Evolutionary conservation across 306 rosid genomes (phyloP).

Genomic region (Neltuma alba): DNA sequence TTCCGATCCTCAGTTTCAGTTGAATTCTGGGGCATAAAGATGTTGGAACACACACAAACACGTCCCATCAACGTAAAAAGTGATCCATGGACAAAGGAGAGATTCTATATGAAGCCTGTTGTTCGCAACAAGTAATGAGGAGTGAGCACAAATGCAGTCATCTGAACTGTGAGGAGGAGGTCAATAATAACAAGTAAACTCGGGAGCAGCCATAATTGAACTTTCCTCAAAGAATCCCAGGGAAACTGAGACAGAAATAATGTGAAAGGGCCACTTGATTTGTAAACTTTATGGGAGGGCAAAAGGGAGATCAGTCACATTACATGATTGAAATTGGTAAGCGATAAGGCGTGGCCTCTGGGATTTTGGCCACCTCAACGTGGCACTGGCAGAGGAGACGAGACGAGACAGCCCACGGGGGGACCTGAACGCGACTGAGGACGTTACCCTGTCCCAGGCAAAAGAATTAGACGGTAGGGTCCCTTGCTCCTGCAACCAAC

Average conservation of each 20-base stretch:
- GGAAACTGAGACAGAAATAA: constrained; percentile 25
- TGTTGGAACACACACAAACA: constrained; percentile 5
- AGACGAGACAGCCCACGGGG: constrained; percentile 30
- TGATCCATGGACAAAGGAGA: neutral
- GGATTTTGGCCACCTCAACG: neutral
- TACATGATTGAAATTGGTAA: neutral
- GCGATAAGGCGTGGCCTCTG: neutral
- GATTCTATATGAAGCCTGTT: neutral
- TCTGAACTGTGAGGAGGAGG: neutral
- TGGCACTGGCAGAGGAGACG: too few relatives aligned
- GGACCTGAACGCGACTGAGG: constrained; percentile 40
- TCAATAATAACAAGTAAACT: neutral
- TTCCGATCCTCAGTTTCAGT: constrained; percentile 2
- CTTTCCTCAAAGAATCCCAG: neutral
- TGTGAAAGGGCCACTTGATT: constrained; percentile 35
- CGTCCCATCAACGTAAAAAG: constrained; percentile 14
- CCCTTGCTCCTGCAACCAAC: constrained; percentile 38
- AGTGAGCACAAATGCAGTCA: too few relatives aligned
- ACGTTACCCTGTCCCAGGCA: constrained; percentile 27
- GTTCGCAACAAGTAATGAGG: neutral
- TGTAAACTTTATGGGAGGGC: neutral
- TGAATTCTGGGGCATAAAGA: constrained; percentile 25
- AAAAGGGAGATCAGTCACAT: too few relatives aligned
- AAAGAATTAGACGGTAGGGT: constrained; percentile 23
- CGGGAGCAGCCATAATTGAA: constrained; percentile 12